phyloP scores from a whole-genome alignment of 352 stramenopile species.

The Globisporangium nodosum region DNA sequence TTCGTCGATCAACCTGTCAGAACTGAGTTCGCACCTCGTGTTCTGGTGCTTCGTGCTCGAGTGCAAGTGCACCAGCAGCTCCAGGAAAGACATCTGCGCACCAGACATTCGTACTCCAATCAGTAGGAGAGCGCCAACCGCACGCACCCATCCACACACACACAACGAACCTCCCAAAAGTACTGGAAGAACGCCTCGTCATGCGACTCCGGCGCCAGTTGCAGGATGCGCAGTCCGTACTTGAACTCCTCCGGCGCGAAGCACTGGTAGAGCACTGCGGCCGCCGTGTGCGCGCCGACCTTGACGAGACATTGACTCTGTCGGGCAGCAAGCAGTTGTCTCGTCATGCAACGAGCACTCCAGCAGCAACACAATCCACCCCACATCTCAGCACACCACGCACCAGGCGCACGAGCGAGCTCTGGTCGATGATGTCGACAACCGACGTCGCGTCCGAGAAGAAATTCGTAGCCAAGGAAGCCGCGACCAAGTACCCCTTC shows the following conservation, averaged over 20 bases:
- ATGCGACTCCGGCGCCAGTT: constrained; percentile 59
- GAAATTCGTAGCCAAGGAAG: constrained; percentile 77
- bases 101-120: background rate
- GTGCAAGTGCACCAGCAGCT: constrained; percentile 75
- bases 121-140: background rate
- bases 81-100: constrained; percentile 68
- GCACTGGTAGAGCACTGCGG: constrained; percentile 81
- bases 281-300: constrained; percentile 68
- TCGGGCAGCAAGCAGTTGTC: background rate
- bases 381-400: constrained; percentile 5
- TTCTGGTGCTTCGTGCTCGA: constrained; percentile 68
- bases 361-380: background rate
- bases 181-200: constrained; percentile 82
- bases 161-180: constrained; percentile 66
- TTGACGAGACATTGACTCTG: constrained; percentile 84
- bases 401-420: constrained; percentile 77
- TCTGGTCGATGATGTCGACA: constrained; percentile 79
- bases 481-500: constrained; percentile 67
- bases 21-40: constrained; percentile 31
- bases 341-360: background rate
- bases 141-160: background rate
- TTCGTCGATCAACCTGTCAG: background rate
- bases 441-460: constrained; percentile 68
- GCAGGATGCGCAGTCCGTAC: constrained; percentile 77
- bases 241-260: constrained; percentile 76